phyloP scores from a whole-genome alignment of 2,329 filamentous ascomycete species.

The Aureobasidium pullulans region DNA sequence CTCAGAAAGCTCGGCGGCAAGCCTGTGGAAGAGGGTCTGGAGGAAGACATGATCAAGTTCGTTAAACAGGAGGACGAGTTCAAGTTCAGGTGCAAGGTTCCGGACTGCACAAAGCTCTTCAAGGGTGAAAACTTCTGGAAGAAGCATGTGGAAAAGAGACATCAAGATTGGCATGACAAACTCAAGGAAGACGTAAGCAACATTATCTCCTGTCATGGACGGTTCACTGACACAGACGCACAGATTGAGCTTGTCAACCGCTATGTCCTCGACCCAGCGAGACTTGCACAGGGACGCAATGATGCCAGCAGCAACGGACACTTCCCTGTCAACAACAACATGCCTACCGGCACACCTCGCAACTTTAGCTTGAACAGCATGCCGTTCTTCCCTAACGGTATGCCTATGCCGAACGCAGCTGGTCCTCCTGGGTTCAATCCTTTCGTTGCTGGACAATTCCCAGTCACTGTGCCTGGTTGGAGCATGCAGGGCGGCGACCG shows the following conservation, averaged over 20 bases:
- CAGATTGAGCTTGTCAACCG: conserved; percentile 86
- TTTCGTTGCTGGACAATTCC: conserved; percentile 15
- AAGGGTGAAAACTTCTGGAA: conserved; percentile 96
- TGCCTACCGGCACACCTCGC: conserved; percentile 67
- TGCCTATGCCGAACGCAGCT: conserved; percentile 3
- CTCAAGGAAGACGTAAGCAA: conserved; percentile 73
- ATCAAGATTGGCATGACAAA: conserved; percentile 75
- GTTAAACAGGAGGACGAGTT: conserved; percentile 97
- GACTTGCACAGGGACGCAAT: conserved; percentile 86
- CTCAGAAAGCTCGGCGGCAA: conserved; percentile 87
- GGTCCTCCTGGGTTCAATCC: conserved; percentile 16
- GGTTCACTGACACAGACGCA: conserved; percentile 20
- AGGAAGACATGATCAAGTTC: conserved; percentile 77
- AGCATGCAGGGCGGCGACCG: conserved; percentile 28
- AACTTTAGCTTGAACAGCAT: conserved; percentile 71
- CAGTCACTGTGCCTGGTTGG: conserved; percentile 17
- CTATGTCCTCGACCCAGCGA: conserved; percentile 88
- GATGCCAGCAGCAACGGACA: conserved; percentile 95
- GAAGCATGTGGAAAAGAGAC: conserved; percentile 96
- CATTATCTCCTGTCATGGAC: background rate
- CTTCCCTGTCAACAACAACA: conserved; percentile 70
- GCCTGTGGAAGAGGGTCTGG: conserved; percentile 73
- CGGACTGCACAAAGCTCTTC: conserved; percentile 93
- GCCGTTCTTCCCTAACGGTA: conserved; percentile 17
- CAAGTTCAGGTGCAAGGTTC: conserved; percentile 94